Evolutionary conservation across 208 protist species (phyloP).

Genomic region (Wallacemonas sp.): DNA sequence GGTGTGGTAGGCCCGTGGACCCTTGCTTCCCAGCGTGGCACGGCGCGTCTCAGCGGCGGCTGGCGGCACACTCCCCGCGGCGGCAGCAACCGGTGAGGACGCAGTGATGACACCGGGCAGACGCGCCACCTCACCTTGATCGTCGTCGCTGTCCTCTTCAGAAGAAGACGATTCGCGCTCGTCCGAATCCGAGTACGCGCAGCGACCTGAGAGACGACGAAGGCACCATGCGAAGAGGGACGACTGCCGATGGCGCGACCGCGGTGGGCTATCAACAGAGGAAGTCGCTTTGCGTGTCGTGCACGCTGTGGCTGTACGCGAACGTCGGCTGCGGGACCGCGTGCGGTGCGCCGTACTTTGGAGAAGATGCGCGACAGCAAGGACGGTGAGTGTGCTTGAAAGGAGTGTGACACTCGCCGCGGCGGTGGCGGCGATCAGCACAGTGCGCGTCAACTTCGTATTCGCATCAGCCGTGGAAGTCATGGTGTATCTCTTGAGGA

Average conservation of each 20-base stretch:
- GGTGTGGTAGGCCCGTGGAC: slow-evolving; percentile 8
- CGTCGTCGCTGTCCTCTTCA: too few relatives aligned
- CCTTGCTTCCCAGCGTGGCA: not conserved
- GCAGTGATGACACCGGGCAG: not conserved
- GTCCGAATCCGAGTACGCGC: not conserved
- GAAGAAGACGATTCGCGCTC: too few relatives aligned
- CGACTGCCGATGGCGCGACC: too few relatives aligned
- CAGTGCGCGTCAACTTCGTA: not conserved
- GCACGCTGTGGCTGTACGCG: not conserved
- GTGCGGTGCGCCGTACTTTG: not conserved
- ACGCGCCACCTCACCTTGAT: not conserved
- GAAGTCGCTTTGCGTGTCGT: not conserved
- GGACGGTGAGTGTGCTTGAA: not conserved
- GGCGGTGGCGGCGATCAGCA: slow-evolving; percentile 2
- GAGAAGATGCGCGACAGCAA: slow-evolving; percentile 5
- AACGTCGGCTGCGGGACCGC: not conserved
- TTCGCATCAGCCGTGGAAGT: not conserved
- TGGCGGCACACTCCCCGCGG: not conserved
- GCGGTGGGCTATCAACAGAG: not conserved
- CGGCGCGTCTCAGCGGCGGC: not conserved
- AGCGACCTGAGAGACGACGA: not conserved
- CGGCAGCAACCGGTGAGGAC: not conserved
- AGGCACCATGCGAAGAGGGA: slow-evolving; percentile 5
- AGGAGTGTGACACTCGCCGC: not conserved
- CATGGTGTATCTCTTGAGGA: too few relatives aligned